phyloP scores from a whole-genome alignment of 106 monocot genomes.

The Dendrobium nobile region DNA sequence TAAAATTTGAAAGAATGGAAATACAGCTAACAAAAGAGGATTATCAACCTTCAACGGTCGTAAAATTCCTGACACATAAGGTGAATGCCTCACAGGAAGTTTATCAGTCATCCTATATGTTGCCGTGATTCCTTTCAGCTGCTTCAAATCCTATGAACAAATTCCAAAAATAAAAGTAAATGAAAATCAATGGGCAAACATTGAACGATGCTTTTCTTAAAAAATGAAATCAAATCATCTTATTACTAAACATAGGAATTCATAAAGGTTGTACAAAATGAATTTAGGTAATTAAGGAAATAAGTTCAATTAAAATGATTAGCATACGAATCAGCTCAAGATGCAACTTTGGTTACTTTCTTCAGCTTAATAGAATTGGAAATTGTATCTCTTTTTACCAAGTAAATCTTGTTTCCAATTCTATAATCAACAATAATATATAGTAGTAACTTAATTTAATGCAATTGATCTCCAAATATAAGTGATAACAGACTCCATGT shows the following conservation, averaged over 20 bases:
- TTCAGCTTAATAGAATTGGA: neutral
- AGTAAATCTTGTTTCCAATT: neutral
- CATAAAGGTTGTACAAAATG: neutral
- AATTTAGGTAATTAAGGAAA: neutral
- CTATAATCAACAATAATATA: neutral
- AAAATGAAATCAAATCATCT: neutral
- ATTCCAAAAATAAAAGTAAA: neutral
- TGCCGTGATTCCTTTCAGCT: slow-evolving; percentile 86
- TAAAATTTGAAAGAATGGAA: neutral
- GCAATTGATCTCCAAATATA: neutral
- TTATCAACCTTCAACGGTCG: slow-evolving; percentile 67
- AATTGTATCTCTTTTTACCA: neutral
- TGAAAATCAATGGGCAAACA: neutral
- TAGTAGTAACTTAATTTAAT: neutral
- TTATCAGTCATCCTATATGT: slow-evolving; percentile 93
- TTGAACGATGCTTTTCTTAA: neutral
- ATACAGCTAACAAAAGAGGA: neutral
- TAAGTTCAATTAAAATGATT: neutral
- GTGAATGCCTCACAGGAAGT: slow-evolving; percentile 90
- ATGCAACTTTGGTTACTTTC: neutral
- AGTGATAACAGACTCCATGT: neutral
- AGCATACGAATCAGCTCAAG: neutral
- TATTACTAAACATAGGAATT: neutral
- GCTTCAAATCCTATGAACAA: slow-evolving; percentile 69
- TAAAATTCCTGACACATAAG: slow-evolving; percentile 75